phyloP scores from a whole-genome alignment of 2,329 filamentous ascomycete species.

The Calonectria pseudoreteaudii region DNA sequence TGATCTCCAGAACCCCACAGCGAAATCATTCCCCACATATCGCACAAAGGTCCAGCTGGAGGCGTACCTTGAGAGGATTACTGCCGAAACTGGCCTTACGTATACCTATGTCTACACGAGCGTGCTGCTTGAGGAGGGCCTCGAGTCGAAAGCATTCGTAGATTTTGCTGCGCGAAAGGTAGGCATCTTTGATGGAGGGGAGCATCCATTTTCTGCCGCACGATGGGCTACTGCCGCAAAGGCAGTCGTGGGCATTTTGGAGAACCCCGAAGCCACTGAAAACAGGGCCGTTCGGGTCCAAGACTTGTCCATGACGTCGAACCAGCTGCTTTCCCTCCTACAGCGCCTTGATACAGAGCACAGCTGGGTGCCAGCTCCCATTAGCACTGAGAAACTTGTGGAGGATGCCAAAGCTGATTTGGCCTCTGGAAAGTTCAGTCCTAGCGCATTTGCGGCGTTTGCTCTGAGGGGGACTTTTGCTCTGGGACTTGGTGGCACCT shows the following conservation, averaged over 20 bases:
- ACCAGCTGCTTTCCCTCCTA: not conserved
- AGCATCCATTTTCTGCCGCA: not conserved
- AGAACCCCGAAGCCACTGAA: constrained; percentile 5
- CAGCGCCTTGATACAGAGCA: constrained; percentile 11
- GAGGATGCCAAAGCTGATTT: constrained; percentile 10
- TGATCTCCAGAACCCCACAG: constrained; percentile 6
- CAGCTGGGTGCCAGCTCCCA: not conserved
- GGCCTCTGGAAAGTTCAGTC: constrained; percentile 15
- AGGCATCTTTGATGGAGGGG: constrained; percentile 17
- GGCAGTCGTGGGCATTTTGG: constrained; percentile 8
- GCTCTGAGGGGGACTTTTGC: constrained; percentile 15
- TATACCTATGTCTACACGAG: constrained; percentile 21
- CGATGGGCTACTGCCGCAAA: not conserved
- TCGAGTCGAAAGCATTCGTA: not conserved
- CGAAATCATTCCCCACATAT: constrained; percentile 14
- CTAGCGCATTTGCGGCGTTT: constrained; percentile 18
- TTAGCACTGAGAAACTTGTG: not conserved
- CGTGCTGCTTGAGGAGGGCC: constrained; percentile 5
- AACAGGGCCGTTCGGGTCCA: constrained; percentile 18
- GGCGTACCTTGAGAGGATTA: constrained; percentile 6
- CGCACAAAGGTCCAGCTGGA: constrained; percentile 17
- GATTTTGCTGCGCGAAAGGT: constrained; percentile 6
- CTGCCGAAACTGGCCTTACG: not conserved
- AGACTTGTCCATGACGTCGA: constrained; percentile 11
- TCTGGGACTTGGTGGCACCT: not conserved